Conservation (phyloP, 1,139 yeast genomes). For the Debaryomycetaceae sp. region DNA sequence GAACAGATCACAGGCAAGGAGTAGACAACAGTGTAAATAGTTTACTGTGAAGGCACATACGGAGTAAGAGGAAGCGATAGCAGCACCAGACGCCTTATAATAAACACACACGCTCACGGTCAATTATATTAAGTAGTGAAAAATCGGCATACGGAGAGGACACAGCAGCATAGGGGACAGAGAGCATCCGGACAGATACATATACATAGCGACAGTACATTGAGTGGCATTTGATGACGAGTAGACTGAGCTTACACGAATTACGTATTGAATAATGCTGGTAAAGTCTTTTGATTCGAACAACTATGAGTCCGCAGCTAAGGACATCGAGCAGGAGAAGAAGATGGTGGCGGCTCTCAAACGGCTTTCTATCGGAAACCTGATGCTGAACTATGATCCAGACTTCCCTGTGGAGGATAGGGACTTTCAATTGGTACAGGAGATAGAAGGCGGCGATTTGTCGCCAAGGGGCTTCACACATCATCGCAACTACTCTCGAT, state of each 20-base stretch:
- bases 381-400: conserved; percentile 54
- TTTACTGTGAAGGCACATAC: too few relatives aligned
- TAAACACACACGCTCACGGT: not conserved
- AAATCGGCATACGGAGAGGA: not conserved
- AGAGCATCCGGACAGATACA: not conserved
- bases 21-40: not conserved
- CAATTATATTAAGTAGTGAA: not conserved
- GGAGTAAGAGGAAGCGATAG: not conserved
- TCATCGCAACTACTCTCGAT: not conserved
- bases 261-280: not conserved
- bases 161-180: not conserved
- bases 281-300: conserved; percentile 1
- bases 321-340: conserved; percentile 53
- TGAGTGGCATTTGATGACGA: not conserved
- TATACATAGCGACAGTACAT: not conserved
- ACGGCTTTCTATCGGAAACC: conserved; percentile 52
- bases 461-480: not conserved
- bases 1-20: not conserved
- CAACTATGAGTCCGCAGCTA: conserved; percentile 40
- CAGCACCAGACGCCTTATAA: not conserved
- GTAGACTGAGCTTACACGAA: not conserved
- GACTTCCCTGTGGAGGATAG: conserved; percentile 49
- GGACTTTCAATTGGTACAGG: conserved; percentile 19
- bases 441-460: not conserved
- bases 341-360: conserved; percentile 58